A percentile compares a stretch with the other conserved stretches of the same genome.
These are phyloP conservation scores for Malassezia obtusa DNA, from an alignment of 1,284 basidiomycete genomes.

Conservation along the genomic window DNA sequence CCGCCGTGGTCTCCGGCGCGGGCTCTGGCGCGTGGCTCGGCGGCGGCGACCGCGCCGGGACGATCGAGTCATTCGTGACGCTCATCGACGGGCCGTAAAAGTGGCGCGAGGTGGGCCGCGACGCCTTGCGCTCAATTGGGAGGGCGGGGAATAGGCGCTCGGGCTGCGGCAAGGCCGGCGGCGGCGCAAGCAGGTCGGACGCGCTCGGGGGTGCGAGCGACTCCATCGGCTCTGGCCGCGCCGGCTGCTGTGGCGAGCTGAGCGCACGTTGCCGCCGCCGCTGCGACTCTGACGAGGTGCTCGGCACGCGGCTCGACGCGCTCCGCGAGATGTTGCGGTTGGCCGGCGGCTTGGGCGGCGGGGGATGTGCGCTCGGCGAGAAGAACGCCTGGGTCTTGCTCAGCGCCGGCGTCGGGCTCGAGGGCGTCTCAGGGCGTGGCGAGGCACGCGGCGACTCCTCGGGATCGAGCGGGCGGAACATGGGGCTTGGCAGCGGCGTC, in stretches of 20 bases:
- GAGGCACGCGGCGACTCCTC: neutral
- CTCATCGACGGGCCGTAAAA: constrained; percentile 27
- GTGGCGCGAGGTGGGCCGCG: constrained; percentile 12
- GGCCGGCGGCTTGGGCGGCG: constrained; percentile 12
- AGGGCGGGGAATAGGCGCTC: neutral
- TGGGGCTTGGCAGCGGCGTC: constrained; percentile 39
- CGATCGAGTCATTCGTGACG: constrained; percentile 19
- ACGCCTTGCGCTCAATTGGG: constrained; percentile 1
- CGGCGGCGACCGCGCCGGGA: constrained; percentile 3
- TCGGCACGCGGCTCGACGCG: constrained; percentile 2
- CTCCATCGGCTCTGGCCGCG: too few relatives aligned
- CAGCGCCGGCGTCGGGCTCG: neutral
- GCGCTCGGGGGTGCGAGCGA: too few relatives aligned
- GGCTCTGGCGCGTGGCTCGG: neutral
- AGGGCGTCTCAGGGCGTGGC: constrained; percentile 3
- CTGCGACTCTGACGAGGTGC: neutral
- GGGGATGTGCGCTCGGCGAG: neutral
- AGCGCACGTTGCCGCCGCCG: constrained; percentile 14
- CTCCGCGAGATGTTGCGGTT: constrained; percentile 6
- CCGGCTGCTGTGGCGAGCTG: constrained; percentile 6
- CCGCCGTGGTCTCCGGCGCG: too few relatives aligned
- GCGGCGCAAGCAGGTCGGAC: too few relatives aligned
- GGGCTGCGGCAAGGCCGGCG: neutral
- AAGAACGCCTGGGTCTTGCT: constrained; percentile 38
- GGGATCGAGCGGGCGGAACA: constrained; percentile 6